A percentile compares a stretch with the other conserved stretches of the same genome.
Evolutionary conservation across 2,329 filamentous ascomycete species (phyloP).

Genomic region (Claviceps purpurea): DNA sequence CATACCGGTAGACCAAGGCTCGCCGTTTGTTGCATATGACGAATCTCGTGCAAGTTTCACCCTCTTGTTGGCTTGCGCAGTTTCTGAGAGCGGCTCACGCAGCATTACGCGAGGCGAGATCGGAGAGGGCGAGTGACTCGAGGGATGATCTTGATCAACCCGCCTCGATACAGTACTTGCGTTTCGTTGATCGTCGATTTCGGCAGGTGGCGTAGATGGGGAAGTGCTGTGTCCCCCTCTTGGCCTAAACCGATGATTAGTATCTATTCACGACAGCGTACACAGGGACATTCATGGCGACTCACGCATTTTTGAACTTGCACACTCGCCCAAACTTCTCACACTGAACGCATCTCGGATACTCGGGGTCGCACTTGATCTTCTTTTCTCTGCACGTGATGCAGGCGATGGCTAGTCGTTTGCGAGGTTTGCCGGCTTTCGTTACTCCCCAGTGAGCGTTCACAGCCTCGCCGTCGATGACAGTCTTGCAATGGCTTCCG

Average conservation of each 20-base stretch:
- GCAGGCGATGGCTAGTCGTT: slow-evolving; percentile 83
- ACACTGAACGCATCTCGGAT: slow-evolving; percentile 78
- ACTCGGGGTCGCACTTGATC: slow-evolving; percentile 89
- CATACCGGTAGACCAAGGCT: slow-evolving; percentile 17
- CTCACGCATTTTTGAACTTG: slow-evolving; percentile 76
- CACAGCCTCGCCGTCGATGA: slow-evolving; percentile 74
- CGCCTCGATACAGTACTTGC: background rate
- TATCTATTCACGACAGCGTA: background rate
- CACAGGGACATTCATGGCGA: slow-evolving; percentile 16
- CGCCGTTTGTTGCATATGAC: slow-evolving; percentile 25
- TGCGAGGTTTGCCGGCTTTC: slow-evolving; percentile 85
- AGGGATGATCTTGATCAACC: slow-evolving; percentile 24
- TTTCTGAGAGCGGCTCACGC: slow-evolving; percentile 19
- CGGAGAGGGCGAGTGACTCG: slow-evolving; percentile 32
- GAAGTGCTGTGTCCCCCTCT: slow-evolving; percentile 45
- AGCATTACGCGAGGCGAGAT: slow-evolving; percentile 31
- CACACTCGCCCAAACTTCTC: slow-evolving; percentile 81
- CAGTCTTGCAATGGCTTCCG: slow-evolving; percentile 65
- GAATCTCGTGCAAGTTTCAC: slow-evolving; percentile 33
- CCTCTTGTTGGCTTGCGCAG: slow-evolving; percentile 37
- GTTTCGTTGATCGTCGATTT: slow-evolving; percentile 32
- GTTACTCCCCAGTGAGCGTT: slow-evolving; percentile 91
- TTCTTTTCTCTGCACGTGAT: slow-evolving; percentile 92
- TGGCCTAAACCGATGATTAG: slow-evolving; percentile 25
- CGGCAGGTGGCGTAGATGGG: slow-evolving; percentile 37